Percentiles rank a stretch among this genome's conserved stretches.
Conservation (phyloP, 1,139 yeast species). For the Kurtzmaniella quercitrusa region DNA sequence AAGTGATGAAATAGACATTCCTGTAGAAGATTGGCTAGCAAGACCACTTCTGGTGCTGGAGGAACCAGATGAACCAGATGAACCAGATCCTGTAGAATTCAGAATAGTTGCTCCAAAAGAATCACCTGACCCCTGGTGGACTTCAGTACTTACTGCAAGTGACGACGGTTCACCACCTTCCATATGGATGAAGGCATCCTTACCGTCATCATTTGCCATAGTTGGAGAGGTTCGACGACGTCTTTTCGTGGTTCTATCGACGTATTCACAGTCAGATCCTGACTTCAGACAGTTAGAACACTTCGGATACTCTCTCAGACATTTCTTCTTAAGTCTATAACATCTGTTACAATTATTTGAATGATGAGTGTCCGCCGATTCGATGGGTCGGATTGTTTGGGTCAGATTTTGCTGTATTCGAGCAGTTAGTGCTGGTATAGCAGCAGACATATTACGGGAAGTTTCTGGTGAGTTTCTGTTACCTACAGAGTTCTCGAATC, state of each 20-base stretch:
- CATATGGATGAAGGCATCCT: conserved; percentile 1
- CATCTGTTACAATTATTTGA: conserved; percentile 39
- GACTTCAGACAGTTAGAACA: conserved; percentile 35
- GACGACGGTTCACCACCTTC: neutral
- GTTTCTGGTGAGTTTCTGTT: neutral
- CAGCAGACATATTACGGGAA: neutral
- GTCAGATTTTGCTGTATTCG: neutral
- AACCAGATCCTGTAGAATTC: neutral
- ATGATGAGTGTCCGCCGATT: conserved; percentile 25
- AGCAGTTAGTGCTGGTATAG: neutral
- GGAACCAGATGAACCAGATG: neutral
- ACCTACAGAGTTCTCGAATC: neutral
- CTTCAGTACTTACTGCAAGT: neutral
- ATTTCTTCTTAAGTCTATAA: conserved; percentile 41
- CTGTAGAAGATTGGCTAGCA: neutral
- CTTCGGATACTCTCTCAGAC: conserved; percentile 34
- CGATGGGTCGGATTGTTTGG: conserved; percentile 10
- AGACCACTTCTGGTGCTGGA: neutral
- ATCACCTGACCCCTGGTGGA: neutral
- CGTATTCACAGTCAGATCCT: conserved; percentile 35
- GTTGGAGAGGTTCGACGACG: conserved; percentile 11
- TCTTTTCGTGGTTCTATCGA: conserved; percentile 26
- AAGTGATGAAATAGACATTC: conserved; percentile 12
- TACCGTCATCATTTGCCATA: neutral
- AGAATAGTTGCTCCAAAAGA: too few species aligned